Evolutionary conservation across 2,329 filamentous ascomycete species (phyloP), one percentile per base, ranked within the genome.

Genomic region (Alternaria sp.): DNA sequence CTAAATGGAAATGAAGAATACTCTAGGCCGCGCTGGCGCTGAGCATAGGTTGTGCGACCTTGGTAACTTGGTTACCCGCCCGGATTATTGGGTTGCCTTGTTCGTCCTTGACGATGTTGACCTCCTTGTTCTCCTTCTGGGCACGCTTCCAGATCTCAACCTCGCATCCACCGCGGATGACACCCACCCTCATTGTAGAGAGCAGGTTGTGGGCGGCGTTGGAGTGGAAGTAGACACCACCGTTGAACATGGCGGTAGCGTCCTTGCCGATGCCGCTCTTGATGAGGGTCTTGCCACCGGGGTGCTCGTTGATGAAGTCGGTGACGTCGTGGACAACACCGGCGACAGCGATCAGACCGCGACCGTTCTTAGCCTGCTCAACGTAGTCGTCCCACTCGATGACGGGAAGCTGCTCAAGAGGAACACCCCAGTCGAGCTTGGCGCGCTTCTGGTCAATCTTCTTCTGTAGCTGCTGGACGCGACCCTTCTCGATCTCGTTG

Each of bases 61-160:
- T 93, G 71, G 94, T 97, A 63, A 92, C 88, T 83, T 97, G 94
- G 73, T 89, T 85, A 57, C 93, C 93, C 69, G 94, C 93, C 68
- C 94, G 91, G 75, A 96, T 88, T 72, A 97, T 93, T 68, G 91
- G 90, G 80, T 93, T 87, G 54, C 93, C 94, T 57, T 88, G 85
- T 15, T 89, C 91, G 78, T 97, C 94, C 79, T 92, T 93, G 79
- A 93, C 88, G 70, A 91, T 90, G 62, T 90, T 88, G 61, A 92
- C 86, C 73, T 94, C 92, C 85, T 95, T 94, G 85, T 80, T 80
- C 67, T 80, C 79, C 62, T 72, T 71, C 65, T 81, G 79, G 46
- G 78, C 78, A 52, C 80, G 80, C 77, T 81, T 81, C 80, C 80
- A 82, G 70, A 82, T 81, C 72, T 82, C 80, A 47, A 82, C 80